These are phyloP conservation scores for Ophiocordyceps unilateralis DNA, from an alignment of 2,329 filamentous ascomycete genomes.

Conservation along the genomic window DNA sequence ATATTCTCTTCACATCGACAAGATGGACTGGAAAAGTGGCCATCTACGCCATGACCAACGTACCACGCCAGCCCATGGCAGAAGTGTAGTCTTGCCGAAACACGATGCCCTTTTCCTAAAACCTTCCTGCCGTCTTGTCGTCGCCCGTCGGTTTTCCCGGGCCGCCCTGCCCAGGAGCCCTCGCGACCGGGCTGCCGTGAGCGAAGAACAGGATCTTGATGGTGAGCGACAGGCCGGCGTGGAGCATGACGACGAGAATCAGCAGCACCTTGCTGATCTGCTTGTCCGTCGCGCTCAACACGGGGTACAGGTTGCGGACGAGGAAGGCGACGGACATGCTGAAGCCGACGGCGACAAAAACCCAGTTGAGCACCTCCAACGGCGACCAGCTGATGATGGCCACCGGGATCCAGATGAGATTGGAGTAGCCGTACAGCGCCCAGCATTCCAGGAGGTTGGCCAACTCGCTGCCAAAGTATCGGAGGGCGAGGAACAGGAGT, in stretches of 20 bases:
- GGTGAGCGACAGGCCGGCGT: slow-evolving; percentile 77
- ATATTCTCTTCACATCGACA: too few species aligned
- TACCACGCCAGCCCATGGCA: too few species aligned
- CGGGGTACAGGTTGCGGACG: slow-evolving; percentile 73
- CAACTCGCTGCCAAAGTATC: slow-evolving; percentile 88
- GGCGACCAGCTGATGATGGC: slow-evolving; percentile 83
- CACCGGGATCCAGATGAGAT: slow-evolving; percentile 93
- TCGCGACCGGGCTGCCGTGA: slow-evolving; percentile 39
- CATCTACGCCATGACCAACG: too few species aligned
- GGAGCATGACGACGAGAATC: slow-evolving; percentile 65
- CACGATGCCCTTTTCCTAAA: slow-evolving; percentile 3
- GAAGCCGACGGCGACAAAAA: slow-evolving; percentile 79
- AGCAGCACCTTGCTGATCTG: slow-evolving; percentile 82
- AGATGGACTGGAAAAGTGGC: too few species aligned
- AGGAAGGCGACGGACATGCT: slow-evolving; percentile 70
- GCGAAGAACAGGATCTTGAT: slow-evolving; percentile 98
- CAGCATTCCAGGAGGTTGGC: slow-evolving; percentile 91
- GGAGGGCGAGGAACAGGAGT: slow-evolving; percentile 69
- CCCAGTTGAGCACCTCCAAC: slow-evolving; percentile 75
- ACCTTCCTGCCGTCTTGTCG: slow-evolving; percentile 7
- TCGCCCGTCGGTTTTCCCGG: slow-evolving; percentile 8
- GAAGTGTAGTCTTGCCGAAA: too few species aligned
- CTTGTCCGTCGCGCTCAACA: slow-evolving; percentile 80
- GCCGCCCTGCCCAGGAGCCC: slow-evolving; percentile 18
- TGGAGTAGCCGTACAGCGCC: slow-evolving; percentile 89